Percentiles rank a stretch among this genome's conserved stretches.
phyloP scores from a whole-genome alignment of 768 basidiomycete species.

The Cystobasidium onofrii region DNA sequence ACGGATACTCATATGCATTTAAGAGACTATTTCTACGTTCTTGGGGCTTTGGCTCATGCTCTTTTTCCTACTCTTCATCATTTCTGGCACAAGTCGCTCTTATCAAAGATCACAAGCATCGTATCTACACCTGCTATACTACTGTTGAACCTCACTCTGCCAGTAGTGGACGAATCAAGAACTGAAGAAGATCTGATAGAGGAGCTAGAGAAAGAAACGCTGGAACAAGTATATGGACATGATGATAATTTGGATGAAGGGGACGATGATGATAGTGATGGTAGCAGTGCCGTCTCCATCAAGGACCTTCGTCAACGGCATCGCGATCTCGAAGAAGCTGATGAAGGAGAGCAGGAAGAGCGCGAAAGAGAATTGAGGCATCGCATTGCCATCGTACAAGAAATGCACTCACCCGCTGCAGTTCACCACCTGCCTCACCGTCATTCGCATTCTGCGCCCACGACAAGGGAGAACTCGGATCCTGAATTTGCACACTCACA shows the following conservation, averaged over 20 bases:
- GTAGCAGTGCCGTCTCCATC: neutral
- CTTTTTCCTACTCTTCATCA: constrained; percentile 78
- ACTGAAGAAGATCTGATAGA: constrained; percentile 50
- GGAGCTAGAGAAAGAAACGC: constrained; percentile 58
- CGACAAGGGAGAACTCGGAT: neutral
- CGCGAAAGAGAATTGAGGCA: neutral
- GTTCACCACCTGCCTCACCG: constrained; percentile 36
- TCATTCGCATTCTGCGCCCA: constrained; percentile 41
- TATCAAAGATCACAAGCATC: constrained; percentile 64
- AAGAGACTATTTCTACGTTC: neutral
- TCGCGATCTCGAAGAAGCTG: constrained; percentile 5
- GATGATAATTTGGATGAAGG: constrained; percentile 20
- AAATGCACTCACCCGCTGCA: constrained; percentile 34
- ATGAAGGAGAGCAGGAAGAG: constrained; percentile 14
- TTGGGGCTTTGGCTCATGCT: constrained; percentile 51
- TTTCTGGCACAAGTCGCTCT: constrained; percentile 61
- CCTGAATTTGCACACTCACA: neutral
- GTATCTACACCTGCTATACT: constrained; percentile 82
- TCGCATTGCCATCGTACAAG: constrained; percentile 30
- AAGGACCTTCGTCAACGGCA: neutral
- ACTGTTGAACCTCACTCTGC: constrained; percentile 74
- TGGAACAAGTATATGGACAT: constrained; percentile 46
- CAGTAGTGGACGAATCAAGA: constrained; percentile 58
- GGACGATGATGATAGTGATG: constrained; percentile 35
- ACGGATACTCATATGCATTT: neutral